phyloP scores from a whole-genome alignment of 257 asterid genomes.

The Solanum tacnaense region DNA sequence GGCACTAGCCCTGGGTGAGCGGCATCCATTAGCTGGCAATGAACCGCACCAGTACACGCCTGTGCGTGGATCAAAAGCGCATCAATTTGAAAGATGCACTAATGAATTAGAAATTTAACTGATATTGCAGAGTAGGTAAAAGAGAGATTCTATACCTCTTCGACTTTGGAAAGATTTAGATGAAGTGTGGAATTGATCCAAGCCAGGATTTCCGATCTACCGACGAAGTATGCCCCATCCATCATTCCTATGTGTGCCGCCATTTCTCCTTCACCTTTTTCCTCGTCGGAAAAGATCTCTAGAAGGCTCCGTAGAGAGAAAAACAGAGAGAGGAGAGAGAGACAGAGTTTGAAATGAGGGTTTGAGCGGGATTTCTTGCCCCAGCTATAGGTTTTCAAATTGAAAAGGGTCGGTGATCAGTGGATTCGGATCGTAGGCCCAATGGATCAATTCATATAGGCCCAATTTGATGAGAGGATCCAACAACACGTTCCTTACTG shows the following conservation, averaged over 20 bases:
- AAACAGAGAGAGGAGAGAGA: neutral
- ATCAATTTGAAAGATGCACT: neutral
- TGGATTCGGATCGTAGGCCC: neutral
- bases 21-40: constrained; percentile 89
- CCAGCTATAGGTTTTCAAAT: neutral
- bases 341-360: constrained; percentile 25
- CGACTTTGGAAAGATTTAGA: constrained; percentile 83
- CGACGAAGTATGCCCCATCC: constrained; percentile 92
- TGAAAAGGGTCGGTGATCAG: neutral
- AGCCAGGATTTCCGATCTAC: constrained; percentile 72
- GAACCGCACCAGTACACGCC: constrained; percentile 88
- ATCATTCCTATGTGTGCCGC: constrained; percentile 71
- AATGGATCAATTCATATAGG: neutral
- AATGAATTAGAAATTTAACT: neutral
- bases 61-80: neutral
- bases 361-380: constrained; percentile 29
- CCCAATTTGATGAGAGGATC: neutral
- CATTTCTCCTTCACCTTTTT: constrained; percentile 22
- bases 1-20: constrained; percentile 81
- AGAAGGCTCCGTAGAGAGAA: neutral
- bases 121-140: neutral
- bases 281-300: neutral
- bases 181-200: constrained; percentile 86
- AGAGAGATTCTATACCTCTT: constrained; percentile 44
- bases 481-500: neutral